phyloP scores from a whole-genome alignment of 345 rosid genomes.

The Brassica cretica region DNA sequence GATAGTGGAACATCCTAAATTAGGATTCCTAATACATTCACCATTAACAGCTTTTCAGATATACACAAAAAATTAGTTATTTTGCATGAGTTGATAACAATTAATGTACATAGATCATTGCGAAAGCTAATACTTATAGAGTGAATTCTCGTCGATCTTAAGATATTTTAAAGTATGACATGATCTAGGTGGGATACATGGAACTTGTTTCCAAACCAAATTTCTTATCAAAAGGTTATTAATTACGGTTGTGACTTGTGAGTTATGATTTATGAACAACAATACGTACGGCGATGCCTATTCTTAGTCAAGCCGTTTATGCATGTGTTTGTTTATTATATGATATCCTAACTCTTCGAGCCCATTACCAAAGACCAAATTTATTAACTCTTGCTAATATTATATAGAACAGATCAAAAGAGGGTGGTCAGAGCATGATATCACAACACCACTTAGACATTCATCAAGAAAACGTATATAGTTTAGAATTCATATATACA shows the following conservation, averaged over 20 bases:
- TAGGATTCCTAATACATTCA: background rate
- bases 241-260: conserved; percentile 9
- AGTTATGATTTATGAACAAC: conserved; percentile 15
- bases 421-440: conserved; percentile 30
- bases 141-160: background rate
- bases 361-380: conserved; percentile 40
- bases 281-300: conserved; percentile 36
- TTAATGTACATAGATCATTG: background rate
- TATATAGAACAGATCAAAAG: conserved; percentile 22
- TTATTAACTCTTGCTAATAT: conserved; percentile 2
- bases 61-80: background rate
- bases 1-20: background rate
- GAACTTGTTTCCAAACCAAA: background rate
- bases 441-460: conserved; percentile 15
- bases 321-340: conserved; percentile 19
- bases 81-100: background rate
- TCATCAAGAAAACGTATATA: background rate
- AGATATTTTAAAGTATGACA: background rate
- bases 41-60: background rate
- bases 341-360: conserved; percentile 31
- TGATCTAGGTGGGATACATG: conserved; percentile 1
- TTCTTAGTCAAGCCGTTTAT: conserved; percentile 35
- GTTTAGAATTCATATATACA: background rate
- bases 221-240: conserved; percentile 1
- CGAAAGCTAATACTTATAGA: background rate